phyloP scores from a whole-genome alignment of 192 early-diverging fungal genomes.

The Geranomyces variabilis region DNA sequence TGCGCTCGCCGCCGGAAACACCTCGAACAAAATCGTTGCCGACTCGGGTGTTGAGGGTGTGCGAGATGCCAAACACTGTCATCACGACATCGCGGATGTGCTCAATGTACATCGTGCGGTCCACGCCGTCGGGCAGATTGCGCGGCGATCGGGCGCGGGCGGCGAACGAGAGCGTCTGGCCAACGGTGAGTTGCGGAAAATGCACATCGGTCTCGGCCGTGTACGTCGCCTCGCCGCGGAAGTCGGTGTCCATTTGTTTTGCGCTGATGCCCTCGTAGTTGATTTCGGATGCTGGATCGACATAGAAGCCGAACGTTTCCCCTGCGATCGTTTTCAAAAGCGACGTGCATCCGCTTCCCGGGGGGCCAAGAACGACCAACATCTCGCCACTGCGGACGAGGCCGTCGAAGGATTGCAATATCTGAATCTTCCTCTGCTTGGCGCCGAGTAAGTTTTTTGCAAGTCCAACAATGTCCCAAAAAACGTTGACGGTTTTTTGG shows the following conservation, averaged over 20 bases:
- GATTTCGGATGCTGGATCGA: conserved; percentile 35
- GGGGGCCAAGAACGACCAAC: conserved; percentile 21
- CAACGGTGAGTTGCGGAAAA: conserved; percentile 76
- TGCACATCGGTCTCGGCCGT: conserved; percentile 81
- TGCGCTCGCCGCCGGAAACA: conserved; percentile 67
- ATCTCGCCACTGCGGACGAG: conserved; percentile 25
- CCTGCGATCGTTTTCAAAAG: conserved; percentile 11
- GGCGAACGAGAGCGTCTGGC: conserved; percentile 77
- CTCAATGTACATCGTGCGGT: conserved; percentile 45
- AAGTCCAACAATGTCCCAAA: conserved; percentile 2
- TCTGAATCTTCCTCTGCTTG: conserved; percentile 11
- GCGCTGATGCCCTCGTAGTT: conserved; percentile 71
- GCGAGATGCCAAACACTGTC: conserved; percentile 35
- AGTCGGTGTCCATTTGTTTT: conserved; percentile 60
- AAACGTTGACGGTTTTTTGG: conserved; percentile 18
- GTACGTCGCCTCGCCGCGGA: conserved; percentile 79
- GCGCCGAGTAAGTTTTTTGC: background rate
- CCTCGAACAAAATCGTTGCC: conserved; percentile 61
- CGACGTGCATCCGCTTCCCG: conserved; percentile 23
- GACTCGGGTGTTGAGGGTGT: conserved; percentile 45
- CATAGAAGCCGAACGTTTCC: conserved; percentile 19
- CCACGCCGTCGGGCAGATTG: conserved; percentile 30
- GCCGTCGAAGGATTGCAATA: conserved; percentile 20
- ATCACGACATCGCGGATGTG: conserved; percentile 51
- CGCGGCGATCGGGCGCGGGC: conserved; percentile 54